Base-by-base conservation (phyloP, 2,329 filamentous ascomycete species). In the Neonectria magnoliae region DNA sequence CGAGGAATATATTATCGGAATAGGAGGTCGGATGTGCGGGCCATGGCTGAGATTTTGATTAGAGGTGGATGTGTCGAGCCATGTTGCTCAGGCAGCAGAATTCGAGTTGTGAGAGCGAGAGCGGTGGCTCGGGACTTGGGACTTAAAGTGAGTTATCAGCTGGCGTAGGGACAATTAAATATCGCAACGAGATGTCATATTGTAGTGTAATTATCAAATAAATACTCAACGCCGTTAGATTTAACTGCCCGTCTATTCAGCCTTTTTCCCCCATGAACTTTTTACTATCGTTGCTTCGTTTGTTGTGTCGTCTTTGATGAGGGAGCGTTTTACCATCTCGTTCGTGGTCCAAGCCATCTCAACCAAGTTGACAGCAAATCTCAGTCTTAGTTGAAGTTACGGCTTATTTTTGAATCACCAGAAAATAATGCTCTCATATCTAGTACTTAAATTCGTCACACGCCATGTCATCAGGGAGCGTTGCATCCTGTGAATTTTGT, bases 21-120 rank as follows among this genome's bases (percentile, higher is more conserved):
- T 13, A 16, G 38, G 22, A 54, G 27, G 56, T 16, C 9, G 29
- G 44, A 31, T 33, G 38, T 33, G 42, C 38, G 38, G 50, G 53
- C 44, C 57, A 64, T 64, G 53, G 42, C 22, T 25, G 31, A 14
- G 20, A 14, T 14, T 50, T 9, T 1, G 36, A 42, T 50, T 9
- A 1, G 36, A 42, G n/a, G 45, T 44, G 54, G 50, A 51, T 47
- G 42, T 64, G 47, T n/a, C 9, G 65, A 60, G 57, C 42, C 16
- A 33, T 44, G 42, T 36, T 50, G 25, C 41, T 63, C 52, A 69
- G 62, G 66, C 67, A 65, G 31, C 64, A 60, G 65, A 74, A 63
- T 68, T 68, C 68, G 53, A 67, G 45, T 42, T 45, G 44, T 38
- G 36, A 38, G 33, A 25, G 25, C 25, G 25, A 25, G 25, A 25